Conservation (phyloP, 2,329 filamentous ascomycete species). For the Lojkania enalia region DNA sequence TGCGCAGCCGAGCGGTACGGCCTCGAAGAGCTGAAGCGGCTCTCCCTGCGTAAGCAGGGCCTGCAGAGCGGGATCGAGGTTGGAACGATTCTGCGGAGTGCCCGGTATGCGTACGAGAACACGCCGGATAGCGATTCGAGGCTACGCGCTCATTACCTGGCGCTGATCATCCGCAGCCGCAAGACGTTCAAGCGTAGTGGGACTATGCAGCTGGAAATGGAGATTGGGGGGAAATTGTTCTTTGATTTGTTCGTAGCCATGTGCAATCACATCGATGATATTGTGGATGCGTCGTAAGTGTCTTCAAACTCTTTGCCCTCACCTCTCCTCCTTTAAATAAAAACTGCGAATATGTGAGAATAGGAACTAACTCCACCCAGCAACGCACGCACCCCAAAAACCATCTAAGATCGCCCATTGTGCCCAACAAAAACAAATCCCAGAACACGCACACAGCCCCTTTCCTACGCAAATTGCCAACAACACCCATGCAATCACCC, state of each 20-base stretch:
- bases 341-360: too few species aligned
- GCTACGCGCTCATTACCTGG: conserved; percentile 94
- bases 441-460: conserved; percentile 13
- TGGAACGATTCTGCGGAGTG: conserved; percentile 85
- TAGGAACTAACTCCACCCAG: conserved; percentile 29
- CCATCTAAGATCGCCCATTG: conserved; percentile 53
- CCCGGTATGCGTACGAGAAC: conserved; percentile 93
- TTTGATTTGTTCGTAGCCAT: conserved; percentile 98
- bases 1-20: conserved; percentile 89
- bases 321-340: too few species aligned
- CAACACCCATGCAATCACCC: conserved; percentile 24
- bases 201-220: conserved; percentile 99
- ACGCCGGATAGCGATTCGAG: conserved; percentile 90
- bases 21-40: conserved; percentile 87
- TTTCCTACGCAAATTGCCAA: conserved; percentile 13
- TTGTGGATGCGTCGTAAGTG: conserved; percentile 74
- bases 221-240: conserved; percentile 90
- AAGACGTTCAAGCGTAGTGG: conserved; percentile 98
- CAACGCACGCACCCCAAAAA: conserved; percentile 57
- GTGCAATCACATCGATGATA: conserved; percentile 97
- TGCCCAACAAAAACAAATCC: conserved; percentile 11
- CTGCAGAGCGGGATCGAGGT: conserved; percentile 91
- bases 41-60: conserved; percentile 92
- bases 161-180: conserved; percentile 94
- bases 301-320: conserved; percentile 2